Evolutionary conservation across 306 rosid genomes (phyloP).

Genomic region (Cucurbita moschata): DNA sequence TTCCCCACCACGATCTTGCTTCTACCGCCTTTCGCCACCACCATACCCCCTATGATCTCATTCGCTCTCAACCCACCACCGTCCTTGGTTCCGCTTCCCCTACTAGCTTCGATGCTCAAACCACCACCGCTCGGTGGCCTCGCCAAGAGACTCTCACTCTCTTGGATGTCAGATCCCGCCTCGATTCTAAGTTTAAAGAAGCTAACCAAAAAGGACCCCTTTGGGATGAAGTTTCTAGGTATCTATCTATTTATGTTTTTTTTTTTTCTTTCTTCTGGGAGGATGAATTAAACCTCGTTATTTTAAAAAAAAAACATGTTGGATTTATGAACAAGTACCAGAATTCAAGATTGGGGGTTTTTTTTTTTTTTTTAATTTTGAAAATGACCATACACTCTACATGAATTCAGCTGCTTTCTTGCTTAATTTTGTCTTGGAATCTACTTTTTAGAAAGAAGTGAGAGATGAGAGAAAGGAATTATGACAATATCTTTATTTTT

Average conservation of each 20-base stretch:
- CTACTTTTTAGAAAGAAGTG: slow-evolving; percentile 7
- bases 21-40: background rate
- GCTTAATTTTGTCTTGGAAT: slow-evolving; percentile 5
- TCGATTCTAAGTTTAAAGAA: slow-evolving; percentile 86
- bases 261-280: background rate
- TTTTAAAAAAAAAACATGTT: background rate
- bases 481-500: background rate
- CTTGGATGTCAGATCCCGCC: slow-evolving; percentile 90
- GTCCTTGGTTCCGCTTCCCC: slow-evolving; percentile 14
- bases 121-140: slow-evolving; percentile 75
- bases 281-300: background rate
- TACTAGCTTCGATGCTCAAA: slow-evolving; percentile 52
- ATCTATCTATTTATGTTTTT: background rate
- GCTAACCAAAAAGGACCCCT: slow-evolving; percentile 95
- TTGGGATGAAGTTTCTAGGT: slow-evolving; percentile 99
- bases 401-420: slow-evolving; percentile 2
- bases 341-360: background rate
- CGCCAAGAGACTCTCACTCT: slow-evolving; percentile 95
- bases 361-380: background rate
- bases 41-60: slow-evolving; percentile 2
- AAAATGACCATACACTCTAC: slow-evolving; percentile 23
- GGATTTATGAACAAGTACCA: background rate
- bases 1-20: slow-evolving; percentile 2
- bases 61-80: slow-evolving; percentile 30
- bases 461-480: background rate